Conservation (phyloP, 2,329 filamentous ascomycete species). For the Sclerotinia trifoliorum region DNA sequence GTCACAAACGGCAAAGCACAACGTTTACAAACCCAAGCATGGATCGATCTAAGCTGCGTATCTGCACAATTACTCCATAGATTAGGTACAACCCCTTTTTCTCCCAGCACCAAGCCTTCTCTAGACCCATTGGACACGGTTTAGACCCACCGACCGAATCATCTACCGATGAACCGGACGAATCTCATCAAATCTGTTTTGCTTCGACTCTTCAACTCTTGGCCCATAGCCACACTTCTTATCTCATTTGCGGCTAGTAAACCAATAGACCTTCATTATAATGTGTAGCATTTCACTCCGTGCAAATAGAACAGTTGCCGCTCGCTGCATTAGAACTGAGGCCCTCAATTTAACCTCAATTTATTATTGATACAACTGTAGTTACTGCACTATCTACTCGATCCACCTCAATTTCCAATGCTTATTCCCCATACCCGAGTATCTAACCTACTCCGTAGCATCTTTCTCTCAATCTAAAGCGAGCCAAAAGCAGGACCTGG, state of each 20-base stretch:
- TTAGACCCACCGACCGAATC: background rate
- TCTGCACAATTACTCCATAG: background rate
- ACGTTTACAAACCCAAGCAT: background rate
- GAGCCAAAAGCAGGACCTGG: background rate
- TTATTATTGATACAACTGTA: background rate
- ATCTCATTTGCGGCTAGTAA: conserved; percentile 14
- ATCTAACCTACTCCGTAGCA: no score
- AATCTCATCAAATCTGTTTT: conserved; percentile 9
- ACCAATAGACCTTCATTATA: conserved; percentile 3
- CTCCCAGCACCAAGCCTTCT: conserved; percentile 2
- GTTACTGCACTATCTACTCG: background rate
- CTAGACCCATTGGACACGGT: background rate
- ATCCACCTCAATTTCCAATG: background rate
- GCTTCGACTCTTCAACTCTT: background rate
- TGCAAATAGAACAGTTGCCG: background rate
- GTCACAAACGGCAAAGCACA: background rate
- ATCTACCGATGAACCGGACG: background rate
- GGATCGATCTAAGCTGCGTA: background rate
- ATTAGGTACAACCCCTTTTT: conserved; percentile 3
- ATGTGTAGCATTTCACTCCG: background rate
- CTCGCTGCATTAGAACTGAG: background rate
- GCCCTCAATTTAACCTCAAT: conserved; percentile 7
- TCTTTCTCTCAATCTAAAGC: background rate
- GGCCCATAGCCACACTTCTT: conserved; percentile 13
- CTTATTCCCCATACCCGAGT: background rate